Conservation (phyloP, 2,329 filamentous ascomycete genomes). For the Colletotrichum tropicale region DNA sequence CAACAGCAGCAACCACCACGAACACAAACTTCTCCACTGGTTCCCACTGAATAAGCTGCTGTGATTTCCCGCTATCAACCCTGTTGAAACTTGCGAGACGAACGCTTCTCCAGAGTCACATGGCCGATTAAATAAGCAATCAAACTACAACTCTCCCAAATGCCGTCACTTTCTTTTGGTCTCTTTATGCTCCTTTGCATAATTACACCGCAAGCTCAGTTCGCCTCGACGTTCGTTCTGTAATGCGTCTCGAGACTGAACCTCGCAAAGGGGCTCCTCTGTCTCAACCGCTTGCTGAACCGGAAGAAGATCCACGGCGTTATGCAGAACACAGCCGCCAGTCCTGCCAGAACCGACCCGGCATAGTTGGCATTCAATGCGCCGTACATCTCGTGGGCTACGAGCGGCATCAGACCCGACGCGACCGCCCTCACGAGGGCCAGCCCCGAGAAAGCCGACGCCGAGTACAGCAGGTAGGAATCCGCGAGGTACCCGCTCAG, state of each 20-base stretch:
- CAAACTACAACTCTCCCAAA: background rate
- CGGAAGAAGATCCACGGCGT: conserved; percentile 25
- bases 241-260: conserved; percentile 24
- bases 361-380: conserved; percentile 25
- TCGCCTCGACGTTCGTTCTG: conserved; percentile 19
- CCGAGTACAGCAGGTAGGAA: conserved; percentile 27
- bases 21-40: conserved; percentile 1
- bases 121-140: background rate
- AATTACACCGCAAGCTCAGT: background rate
- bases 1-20: background rate
- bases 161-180: background rate
- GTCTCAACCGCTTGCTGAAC: conserved; percentile 24
- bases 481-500: conserved; percentile 30
- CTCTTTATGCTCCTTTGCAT: background rate
- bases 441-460: conserved; percentile 28
- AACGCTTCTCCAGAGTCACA: background rate
- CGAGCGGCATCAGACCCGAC: conserved; percentile 28
- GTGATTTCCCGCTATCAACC: conserved; percentile 4
- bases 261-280: conserved; percentile 26
- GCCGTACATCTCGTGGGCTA: conserved; percentile 25
- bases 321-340: conserved; percentile 23
- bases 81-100: conserved; percentile 7
- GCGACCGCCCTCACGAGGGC: conserved; percentile 26
- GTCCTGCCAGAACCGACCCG: conserved; percentile 24
- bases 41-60: conserved; percentile 20